Conservation (phyloP, 2,329 filamentous ascomycete species). For the Fusarium acutatum region DNA sequence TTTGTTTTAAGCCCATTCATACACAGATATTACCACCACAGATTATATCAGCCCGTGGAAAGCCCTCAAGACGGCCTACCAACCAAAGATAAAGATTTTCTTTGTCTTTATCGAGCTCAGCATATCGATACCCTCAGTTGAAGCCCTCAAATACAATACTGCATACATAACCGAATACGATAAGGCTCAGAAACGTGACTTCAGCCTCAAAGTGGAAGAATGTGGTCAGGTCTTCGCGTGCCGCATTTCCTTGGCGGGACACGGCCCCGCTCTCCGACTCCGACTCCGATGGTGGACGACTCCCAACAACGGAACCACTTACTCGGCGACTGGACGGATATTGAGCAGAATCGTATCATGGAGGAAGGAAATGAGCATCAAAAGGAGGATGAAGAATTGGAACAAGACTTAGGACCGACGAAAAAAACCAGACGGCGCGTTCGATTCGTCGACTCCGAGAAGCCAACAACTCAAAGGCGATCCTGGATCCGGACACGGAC, state of each 20-base stretch:
- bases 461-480: background rate
- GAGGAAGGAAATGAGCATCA: background rate
- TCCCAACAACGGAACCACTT: constrained; percentile 26
- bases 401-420: background rate
- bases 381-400: background rate
- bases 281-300: background rate
- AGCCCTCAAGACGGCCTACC: background rate
- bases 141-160: background rate
- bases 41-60: background rate
- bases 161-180: background rate
- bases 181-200: constrained; percentile 11
- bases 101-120: background rate
- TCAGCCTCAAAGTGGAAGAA: constrained; percentile 3
- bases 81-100: background rate
- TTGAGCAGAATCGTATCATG: constrained; percentile 3
- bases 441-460: constrained; percentile 8
- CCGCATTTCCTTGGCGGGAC: constrained; percentile 19
- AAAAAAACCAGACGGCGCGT: constrained; percentile 1
- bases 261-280: constrained; percentile 20
- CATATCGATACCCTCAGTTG: background rate
- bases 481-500: background rate
- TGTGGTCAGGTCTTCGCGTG: constrained; percentile 20
- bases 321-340: constrained; percentile 32
- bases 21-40: background rate
- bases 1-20: background rate